phyloP scores from a whole-genome alignment of 176 grass and related monocot genomes.

The Juncus effusus region DNA sequence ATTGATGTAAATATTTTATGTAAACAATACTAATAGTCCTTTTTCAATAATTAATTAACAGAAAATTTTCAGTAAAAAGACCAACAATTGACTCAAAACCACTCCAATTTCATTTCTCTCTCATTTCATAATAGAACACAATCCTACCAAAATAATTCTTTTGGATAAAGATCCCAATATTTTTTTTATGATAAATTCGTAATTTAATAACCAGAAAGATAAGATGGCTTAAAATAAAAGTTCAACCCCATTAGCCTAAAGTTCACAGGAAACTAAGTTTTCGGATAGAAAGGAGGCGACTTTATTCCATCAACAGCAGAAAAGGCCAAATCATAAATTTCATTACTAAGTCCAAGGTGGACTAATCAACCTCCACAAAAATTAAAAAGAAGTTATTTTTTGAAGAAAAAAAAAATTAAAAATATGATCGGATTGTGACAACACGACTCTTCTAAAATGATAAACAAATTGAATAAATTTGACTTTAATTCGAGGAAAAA shows the following conservation, averaged over 20 bases:
- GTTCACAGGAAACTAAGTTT: slow-evolving; percentile 7
- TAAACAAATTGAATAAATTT: no score
- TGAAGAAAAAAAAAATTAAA: not conserved
- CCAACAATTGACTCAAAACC: no score
- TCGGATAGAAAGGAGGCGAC: not conserved
- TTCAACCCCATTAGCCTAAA: slow-evolving; percentile 16
- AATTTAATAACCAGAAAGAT: slow-evolving; percentile 9
- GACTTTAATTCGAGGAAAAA: no score
- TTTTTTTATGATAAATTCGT: not conserved
- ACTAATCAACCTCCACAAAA: not conserved
- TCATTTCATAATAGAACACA: no score
- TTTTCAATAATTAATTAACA: not conserved
- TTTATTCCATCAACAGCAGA: slow-evolving; percentile 3
- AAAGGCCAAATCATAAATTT: slow-evolving; percentile 14
- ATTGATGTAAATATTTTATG: not conserved
- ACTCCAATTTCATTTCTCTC: no score
- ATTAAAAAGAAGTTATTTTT: not conserved
- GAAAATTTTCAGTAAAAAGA: no score
- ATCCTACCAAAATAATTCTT: no score
- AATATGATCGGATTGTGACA: no score
- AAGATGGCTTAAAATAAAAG: not conserved
- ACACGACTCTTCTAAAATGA: no score
- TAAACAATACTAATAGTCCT: not conserved
- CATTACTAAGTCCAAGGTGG: not conserved
- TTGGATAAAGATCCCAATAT: no score